Percentiles rank a stretch among this genome's conserved stretches.
Evolutionary conservation across 331 rosid species (phyloP).

Genomic region (Arachis monticola): DNA sequence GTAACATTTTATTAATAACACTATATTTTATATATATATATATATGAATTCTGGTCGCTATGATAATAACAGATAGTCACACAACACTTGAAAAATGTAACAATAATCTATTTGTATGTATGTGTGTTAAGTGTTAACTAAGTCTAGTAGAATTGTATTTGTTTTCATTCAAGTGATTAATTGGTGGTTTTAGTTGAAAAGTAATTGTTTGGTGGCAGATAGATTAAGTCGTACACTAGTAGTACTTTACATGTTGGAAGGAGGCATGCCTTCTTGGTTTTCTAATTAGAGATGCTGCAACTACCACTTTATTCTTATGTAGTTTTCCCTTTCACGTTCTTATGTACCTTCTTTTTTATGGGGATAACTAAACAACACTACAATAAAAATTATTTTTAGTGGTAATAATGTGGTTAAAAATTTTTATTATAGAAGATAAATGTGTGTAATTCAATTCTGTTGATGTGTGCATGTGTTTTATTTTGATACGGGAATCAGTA

Average conservation of each 20-base stretch:
- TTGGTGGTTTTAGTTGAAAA: neutral
- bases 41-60: no score
- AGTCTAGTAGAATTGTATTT: conserved; percentile 10
- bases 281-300: conserved; percentile 11
- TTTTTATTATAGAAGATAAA: no score
- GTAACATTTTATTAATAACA: no score
- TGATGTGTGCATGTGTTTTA: no score
- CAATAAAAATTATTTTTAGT: no score
- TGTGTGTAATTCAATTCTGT: no score
- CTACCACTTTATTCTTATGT: neutral
- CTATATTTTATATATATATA: no score
- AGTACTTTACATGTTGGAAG: neutral
- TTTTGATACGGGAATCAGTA: no score
- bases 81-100: no score
- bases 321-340: neutral
- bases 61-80: no score
- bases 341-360: neutral
- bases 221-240: neutral
- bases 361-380: neutral
- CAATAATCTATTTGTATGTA: no score
- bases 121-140: neutral
- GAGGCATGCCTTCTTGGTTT: conserved; percentile 11
- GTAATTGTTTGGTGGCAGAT: neutral
- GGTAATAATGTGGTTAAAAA: no score
- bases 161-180: neutral